phyloP scores from a whole-genome alignment of 1,139 yeast genomes.

The Arxiozyma bovina region DNA sequence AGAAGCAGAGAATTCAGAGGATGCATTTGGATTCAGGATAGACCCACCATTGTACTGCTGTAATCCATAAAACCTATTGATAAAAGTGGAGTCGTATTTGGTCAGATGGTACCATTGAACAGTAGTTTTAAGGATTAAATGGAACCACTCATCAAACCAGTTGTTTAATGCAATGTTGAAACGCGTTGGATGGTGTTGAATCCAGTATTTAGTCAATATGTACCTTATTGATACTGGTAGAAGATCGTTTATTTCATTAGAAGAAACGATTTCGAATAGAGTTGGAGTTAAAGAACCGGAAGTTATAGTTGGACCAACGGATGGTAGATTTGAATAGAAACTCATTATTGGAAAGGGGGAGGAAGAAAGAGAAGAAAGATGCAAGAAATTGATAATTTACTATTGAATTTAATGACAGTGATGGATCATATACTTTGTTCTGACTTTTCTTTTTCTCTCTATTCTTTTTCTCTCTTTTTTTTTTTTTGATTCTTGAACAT shows the following conservation, averaged over 20 bases:
- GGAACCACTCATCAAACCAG: constrained; percentile 62
- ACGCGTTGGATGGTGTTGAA: constrained; percentile 67
- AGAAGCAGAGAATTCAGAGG: not conserved
- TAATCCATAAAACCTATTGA: constrained; percentile 87
- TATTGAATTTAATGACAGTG: too few species aligned
- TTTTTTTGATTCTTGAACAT: too few species aligned
- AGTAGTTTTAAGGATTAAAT: constrained; percentile 50
- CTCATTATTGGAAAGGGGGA: constrained; percentile 17
- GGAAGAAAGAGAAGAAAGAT: too few species aligned
- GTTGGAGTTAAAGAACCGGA: constrained; percentile 21
- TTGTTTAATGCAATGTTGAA: constrained; percentile 53
- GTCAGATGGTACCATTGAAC: constrained; percentile 67
- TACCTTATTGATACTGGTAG: constrained; percentile 78
- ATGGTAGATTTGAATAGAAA: constrained; percentile 28
- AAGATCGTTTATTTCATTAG: constrained; percentile 67
- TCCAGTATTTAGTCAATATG: constrained; percentile 64
- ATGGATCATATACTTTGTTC: too few species aligned
- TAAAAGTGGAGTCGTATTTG: constrained; percentile 77
- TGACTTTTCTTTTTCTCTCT: too few species aligned
- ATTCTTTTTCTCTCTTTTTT: too few species aligned
- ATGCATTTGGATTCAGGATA: constrained; percentile 17
- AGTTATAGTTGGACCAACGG: constrained; percentile 2
- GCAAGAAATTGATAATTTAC: too few species aligned
- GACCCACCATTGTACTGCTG: constrained; percentile 47
- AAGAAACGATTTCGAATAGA: constrained; percentile 47